phyloP scores from a whole-genome alignment of 257 asterid genomes.

The Solanum tacnaense region DNA sequence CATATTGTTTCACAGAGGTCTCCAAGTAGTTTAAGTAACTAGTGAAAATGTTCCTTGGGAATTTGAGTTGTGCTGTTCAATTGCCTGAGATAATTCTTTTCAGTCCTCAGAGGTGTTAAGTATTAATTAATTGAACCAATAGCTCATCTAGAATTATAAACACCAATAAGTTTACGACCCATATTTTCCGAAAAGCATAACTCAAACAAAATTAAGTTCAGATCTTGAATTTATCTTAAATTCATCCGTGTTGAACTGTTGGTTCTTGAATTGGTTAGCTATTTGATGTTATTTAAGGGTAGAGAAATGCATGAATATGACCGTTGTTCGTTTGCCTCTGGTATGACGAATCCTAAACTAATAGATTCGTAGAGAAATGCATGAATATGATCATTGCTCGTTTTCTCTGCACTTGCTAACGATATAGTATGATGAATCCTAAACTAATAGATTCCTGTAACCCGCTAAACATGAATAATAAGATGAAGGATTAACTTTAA shows the following conservation, averaged over 20 bases:
- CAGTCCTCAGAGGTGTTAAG: not conserved
- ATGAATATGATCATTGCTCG: too few relatives aligned
- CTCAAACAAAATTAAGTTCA: not conserved
- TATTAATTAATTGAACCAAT: not conserved
- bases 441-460: not conserved
- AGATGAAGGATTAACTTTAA: not conserved
- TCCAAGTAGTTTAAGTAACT: not conserved
- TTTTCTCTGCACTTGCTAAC: too few relatives aligned
- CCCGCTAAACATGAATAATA: not conserved
- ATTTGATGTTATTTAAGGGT: not conserved
- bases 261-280: not conserved
- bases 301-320: not conserved
- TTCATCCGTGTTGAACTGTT: not conserved
- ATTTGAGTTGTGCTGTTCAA: not conserved
- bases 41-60: not conserved
- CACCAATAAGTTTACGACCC: not conserved
- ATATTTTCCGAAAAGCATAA: not conserved
- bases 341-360: not conserved
- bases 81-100: not conserved
- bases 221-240: not conserved
- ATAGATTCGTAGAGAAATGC: not conserved
- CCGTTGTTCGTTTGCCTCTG: not conserved
- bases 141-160: not conserved
- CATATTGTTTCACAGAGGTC: too few relatives aligned
- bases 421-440: too few relatives aligned